These are phyloP conservation scores for Cryomyces minteri DNA, from an alignment of 495 filamentous ascomycete genomes.

Conservation along the genomic window DNA sequence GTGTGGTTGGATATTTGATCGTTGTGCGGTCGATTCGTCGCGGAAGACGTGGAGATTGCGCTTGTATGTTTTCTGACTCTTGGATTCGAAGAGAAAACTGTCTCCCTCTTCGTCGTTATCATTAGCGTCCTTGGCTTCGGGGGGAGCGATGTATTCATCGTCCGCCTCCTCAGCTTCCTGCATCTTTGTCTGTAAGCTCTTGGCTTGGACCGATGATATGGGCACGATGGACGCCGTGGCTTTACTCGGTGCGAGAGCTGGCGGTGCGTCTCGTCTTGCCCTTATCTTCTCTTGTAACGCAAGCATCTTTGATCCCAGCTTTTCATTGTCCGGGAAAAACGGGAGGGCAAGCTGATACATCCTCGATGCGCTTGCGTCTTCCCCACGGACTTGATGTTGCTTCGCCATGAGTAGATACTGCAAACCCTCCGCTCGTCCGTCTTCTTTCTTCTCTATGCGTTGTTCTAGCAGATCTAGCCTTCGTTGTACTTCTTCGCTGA, in stretches of 20 bases:
- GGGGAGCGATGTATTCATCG: background rate
- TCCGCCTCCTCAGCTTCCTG: no score
- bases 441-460: conserved; percentile 60
- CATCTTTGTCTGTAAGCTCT: no score
- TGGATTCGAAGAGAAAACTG: conserved; percentile 23
- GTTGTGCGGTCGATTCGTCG: conserved; percentile 5
- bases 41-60: conserved; percentile 12
- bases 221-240: background rate
- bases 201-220: no score
- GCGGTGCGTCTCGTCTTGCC: conserved; percentile 18
- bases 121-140: background rate
- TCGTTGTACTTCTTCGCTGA: conserved; percentile 60
- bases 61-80: conserved; percentile 11
- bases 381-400: conserved; percentile 68
- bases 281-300: conserved; percentile 43
- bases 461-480: conserved; percentile 72
- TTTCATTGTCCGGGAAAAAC: conserved; percentile 74
- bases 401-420: conserved; percentile 79
- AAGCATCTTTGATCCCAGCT: conserved; percentile 61
- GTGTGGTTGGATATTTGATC: background rate
- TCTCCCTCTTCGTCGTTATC: conserved; percentile 4
- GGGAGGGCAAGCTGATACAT: conserved; percentile 76
- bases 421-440: conserved; percentile 59
- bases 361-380: conserved; percentile 56
- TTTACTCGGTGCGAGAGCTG: conserved; percentile 12